These are phyloP conservation scores for Andalucia godoyi DNA, from an alignment of 78 protist species.

Conservation along the genomic window DNA sequence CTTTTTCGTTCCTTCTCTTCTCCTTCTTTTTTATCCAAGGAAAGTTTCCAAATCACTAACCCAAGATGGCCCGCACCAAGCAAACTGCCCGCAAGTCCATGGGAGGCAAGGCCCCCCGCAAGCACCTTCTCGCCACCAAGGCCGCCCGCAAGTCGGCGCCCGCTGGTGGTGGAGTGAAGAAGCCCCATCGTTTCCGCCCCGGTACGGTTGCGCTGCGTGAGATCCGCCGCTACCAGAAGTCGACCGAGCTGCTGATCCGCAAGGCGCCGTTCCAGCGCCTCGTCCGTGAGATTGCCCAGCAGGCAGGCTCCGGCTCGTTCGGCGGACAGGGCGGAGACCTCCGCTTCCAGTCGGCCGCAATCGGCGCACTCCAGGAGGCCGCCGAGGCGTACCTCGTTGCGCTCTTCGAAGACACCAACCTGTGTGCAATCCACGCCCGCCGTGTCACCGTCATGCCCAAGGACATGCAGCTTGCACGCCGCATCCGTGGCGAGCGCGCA, in stretches of 20 bases:
- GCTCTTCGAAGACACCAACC: constrained; percentile 86
- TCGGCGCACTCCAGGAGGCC: constrained; percentile 88
- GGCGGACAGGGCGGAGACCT: too few relatives aligned
- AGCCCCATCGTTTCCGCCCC: constrained; percentile 81
- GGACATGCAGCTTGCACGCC: constrained; percentile 86
- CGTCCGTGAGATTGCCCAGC: constrained; percentile 55
- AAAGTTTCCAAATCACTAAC: too few relatives aligned
- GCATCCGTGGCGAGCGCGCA: constrained; percentile 90
- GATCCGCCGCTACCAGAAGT: constrained; percentile 63
- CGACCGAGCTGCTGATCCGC: constrained; percentile 76
- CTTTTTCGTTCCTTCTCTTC: too few relatives aligned
- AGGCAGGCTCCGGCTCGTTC: neutral
- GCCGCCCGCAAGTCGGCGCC: too few relatives aligned
- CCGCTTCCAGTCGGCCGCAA: constrained; percentile 82
- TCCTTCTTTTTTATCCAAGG: too few relatives aligned
- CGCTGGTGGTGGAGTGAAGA: too few relatives aligned
- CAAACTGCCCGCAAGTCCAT: constrained; percentile 56
- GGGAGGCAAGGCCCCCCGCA: constrained; percentile 63
- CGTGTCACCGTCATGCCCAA: constrained; percentile 86
- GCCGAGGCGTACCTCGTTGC: constrained; percentile 88
- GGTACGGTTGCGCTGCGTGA: constrained; percentile 79
- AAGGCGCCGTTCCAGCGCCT: constrained; percentile 79
- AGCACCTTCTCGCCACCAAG: too few relatives aligned
- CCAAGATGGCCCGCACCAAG: constrained; percentile 62
- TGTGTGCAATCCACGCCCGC: constrained; percentile 83